Evolutionary conservation across 352 stramenopile genomes (phyloP), one percentile per base, ranked within the genome.

Genomic region (Phytophthora boehmeriae): DNA sequence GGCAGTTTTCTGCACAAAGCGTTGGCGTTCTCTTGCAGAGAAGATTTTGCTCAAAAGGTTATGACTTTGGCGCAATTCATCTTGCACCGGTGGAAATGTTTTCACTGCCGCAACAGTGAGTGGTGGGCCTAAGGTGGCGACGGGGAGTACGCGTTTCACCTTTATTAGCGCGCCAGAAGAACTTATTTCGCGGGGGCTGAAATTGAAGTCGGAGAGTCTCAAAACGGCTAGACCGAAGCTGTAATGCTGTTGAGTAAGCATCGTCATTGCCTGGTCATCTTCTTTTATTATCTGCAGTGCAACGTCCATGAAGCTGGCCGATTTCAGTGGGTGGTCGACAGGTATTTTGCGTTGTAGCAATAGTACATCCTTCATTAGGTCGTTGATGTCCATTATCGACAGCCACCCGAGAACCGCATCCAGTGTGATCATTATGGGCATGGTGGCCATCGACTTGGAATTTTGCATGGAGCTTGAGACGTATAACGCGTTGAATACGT

Each of bases 401-500:
- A 69, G 10, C 23, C 54, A 78, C 2, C 66, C 50, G 1, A 76
- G 66, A 0, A 54, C 20, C 8, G 66, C 52, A 46, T 81, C 73
- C 4, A 81, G 11, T 0, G 16, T 35, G 14, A 79, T 66, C 30
- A 82, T 17, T 0, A 66, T 35, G 4, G 68, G 25, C 1, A 64
- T 63, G 1, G 70, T 73, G 8, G 17, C 39, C 2, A 60, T 51
- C 0, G 61, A 75, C 32, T 68, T 66, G 14, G 70, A 59, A 19
- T 54, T 75, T 20, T 76, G 59, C 70, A 81, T 78, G 17, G 64
- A 78, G 14, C 60, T 65, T 0, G 76, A 53, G 13, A 81, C 54
- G 11, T 66, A 83, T 0, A 86, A 34, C 30, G 67, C 36, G 28
- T 81, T 72, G 60, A 81, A 83, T 13, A 83, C 48, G 22, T 83